Evolutionary conservation across 1,284 basidiomycete species (phyloP).

Genomic region (Schizopora paradoxa): DNA sequence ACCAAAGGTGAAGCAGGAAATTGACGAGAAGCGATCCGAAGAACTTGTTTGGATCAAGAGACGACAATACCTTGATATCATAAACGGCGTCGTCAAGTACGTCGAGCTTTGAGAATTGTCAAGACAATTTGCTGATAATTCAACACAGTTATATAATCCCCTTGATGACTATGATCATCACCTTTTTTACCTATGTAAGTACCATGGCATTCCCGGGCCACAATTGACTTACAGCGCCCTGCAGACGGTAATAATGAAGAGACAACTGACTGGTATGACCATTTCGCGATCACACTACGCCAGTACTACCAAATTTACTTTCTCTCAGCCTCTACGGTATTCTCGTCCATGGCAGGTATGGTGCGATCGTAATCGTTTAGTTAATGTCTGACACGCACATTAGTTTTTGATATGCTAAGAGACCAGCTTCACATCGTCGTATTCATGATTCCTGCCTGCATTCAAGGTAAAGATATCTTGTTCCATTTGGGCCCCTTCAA

Average conservation of each 20-base stretch:
- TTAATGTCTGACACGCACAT: not conserved
- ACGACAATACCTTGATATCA: slow-evolving; percentile 20
- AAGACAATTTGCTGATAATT: not conserved
- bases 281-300: too few species aligned
- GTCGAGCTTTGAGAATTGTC: not conserved
- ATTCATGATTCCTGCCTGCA: slow-evolving; percentile 27
- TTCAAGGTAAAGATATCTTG: slow-evolving; percentile 27
- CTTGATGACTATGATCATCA: slow-evolving; percentile 40
- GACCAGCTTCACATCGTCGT: slow-evolving; percentile 30
- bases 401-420: slow-evolving; percentile 35
- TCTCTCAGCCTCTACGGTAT: slow-evolving; percentile 32
- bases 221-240: slow-evolving; percentile 1
- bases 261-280: slow-evolving; percentile 33
- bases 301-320: not conserved
- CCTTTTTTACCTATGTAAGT: slow-evolving; percentile 38
- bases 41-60: slow-evolving; percentile 30
- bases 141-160: slow-evolving; percentile 34
- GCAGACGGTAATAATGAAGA: slow-evolving; percentile 37
- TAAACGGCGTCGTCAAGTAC: slow-evolving; percentile 25
- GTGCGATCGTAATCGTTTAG: not conserved
- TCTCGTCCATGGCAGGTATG: slow-evolving; percentile 35
- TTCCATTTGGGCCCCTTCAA: slow-evolving; percentile 23
- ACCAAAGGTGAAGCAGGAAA: slow-evolving; percentile 43
- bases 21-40: slow-evolving; percentile 41
- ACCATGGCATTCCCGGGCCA: not conserved